Evolutionary conservation across 2,329 filamentous ascomycete species (phyloP), one percentile per base, ranked within the genome.

Genomic region (Alternaria gansuensis): DNA sequence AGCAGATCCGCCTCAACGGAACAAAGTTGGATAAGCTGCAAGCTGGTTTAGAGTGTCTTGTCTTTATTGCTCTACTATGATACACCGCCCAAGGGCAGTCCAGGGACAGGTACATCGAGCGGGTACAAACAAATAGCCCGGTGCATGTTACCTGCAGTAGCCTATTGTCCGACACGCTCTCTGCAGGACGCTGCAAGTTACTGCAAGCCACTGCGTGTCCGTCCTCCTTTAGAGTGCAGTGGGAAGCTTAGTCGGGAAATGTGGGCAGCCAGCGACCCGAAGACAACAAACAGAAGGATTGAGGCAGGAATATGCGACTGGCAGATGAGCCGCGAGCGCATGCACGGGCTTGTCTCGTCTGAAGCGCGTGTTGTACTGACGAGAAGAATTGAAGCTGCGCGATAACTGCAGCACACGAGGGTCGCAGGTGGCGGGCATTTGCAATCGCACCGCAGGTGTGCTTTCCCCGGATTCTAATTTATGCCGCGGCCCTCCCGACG

Each of bases 71-170:
- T 67, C 68, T 66, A 74, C 17, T 17, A 17, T 17, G 17, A 17
- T 17, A 17, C 71, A 75, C 71, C 71, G 71, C 72, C 63, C 54
- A 46, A 51, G 58, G 49, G 54, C 33, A 61, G 44, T 60, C 63
- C 68, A 70, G 70, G 71, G 64, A 70, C 67, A 65, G 61, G 65
- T 57, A 63, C 63, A 65, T 52, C 53, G 39, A 65, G 72, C 72
- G 69, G 71, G 58, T 63, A 68, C 64, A 28, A 60, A 53, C 57
- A 60, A 57, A 61, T 60, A 56, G 45, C 54, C 54, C 60, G 62
- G 54, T 53, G 57, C 65, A 65, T 64, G 64, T 65, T 66, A 62
- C 66, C 66, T 75, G 72, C 73, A 75, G 69, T 73, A 73, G 72
- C 57, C 45, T 44, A 49, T 51, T 70, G 61, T 68, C 65, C 43